Base-by-base conservation (phyloP, 768 basidiomycete genomes). In the Mycena maculata region DNA sequence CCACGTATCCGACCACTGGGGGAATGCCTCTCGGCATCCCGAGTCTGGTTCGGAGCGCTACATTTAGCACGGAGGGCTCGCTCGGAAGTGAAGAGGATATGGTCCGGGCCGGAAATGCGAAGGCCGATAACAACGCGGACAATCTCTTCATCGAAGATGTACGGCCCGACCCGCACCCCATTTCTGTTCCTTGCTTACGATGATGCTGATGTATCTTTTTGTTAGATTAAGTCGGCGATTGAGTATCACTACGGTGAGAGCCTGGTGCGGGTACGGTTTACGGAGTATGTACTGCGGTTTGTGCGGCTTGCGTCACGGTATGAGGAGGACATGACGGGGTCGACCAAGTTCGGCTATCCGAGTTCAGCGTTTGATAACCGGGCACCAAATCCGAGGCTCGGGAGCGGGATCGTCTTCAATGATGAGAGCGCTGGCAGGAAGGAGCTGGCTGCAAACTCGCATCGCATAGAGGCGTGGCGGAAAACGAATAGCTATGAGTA, bases 101-200 rank as follows among this genome's bases (percentile, higher is more conserved):
- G n/a, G 84, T 82, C n/a, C 85, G 89, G 31, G 75, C 82, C 63
- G 79, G 50, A 3, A 63, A 80, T 60, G 81, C 83, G 45, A 92
- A 88, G 63, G 73, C 83, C 20, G 90, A 92, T 70, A 86, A 80
- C 58, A 86, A 85, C 67, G 81, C 88, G 8, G 96, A 99, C 71
- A 93, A 90, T 73, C 69, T 92, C 18, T 98, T 98, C 79, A 93
- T 99, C 70, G 96, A 99, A 56, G 97, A 99, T 73, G 96, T 97
- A 73, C 76, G 94, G 85, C 36, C 41, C 60, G 22, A 44, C 44
- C 63, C 31, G 33, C 12, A 28, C 30, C 44, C 23, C 28, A 50
- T 22, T 10, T 23, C 41, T 25, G 22, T 23, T n/a, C 20, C 47
- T 16, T 54, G 18, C 28, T 22, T 13, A 36, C 33, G 20, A 42